phyloP scores from a whole-genome alignment of 2,329 filamentous ascomycete genomes.

The Colletotrichum orchidophilum region DNA sequence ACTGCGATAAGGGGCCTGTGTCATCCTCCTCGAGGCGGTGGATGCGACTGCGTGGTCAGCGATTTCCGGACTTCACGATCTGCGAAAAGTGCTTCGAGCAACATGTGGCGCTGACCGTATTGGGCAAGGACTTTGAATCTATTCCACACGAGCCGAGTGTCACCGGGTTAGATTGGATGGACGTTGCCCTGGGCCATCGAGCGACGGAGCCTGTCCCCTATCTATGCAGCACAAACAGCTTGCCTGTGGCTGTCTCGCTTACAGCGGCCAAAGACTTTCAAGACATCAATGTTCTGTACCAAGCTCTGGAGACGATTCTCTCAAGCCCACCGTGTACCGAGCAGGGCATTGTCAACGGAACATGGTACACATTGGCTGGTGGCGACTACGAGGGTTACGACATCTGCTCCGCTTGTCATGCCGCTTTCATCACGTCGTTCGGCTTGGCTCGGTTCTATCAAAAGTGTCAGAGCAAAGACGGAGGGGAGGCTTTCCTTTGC shows the following conservation, averaged over 20 bases:
- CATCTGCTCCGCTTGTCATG: constrained; percentile 47
- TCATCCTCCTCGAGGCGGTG: constrained; percentile 39
- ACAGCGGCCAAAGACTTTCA: constrained; percentile 38
- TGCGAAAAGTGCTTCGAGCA: constrained; percentile 49
- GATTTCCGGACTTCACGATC: constrained; percentile 39
- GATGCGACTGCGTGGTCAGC: constrained; percentile 37
- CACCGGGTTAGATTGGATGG: constrained; percentile 13
- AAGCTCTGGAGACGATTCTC: constrained; percentile 37
- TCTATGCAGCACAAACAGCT: background rate
- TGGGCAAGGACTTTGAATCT: constrained; percentile 39
- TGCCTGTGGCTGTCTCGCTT: constrained; percentile 38
- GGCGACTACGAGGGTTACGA: constrained; percentile 37
- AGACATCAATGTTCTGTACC: constrained; percentile 41
- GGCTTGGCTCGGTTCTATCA: constrained; percentile 43
- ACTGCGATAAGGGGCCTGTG: constrained; percentile 41
- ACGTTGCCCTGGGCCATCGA: constrained; percentile 7
- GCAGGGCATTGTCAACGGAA: constrained; percentile 42
- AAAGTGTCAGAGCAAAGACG: constrained; percentile 20
- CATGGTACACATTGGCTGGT: constrained; percentile 44
- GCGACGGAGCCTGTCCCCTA: background rate
- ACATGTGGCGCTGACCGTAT: constrained; percentile 41
- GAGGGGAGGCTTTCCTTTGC: constrained; percentile 39
- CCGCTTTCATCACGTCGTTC: constrained; percentile 40
- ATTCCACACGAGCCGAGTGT: background rate
- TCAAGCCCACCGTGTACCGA: constrained; percentile 40